Evolutionary conservation across 306 rosid genomes (phyloP).

Genomic region (Quercus aquifolioides): DNA sequence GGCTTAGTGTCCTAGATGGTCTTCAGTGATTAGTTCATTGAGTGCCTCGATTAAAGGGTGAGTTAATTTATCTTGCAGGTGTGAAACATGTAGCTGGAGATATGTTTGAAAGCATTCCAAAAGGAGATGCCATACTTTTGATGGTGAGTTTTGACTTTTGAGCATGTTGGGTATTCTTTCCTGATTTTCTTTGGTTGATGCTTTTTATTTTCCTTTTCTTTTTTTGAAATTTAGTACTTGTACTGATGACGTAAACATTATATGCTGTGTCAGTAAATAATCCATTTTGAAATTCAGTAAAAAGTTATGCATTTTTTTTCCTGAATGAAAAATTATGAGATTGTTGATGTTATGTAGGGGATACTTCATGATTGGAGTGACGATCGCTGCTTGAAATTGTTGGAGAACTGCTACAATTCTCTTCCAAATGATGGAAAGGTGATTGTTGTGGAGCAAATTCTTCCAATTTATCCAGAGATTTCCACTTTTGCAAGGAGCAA

Average conservation of each 20-base stretch:
- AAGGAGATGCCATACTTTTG: constrained; percentile 50
- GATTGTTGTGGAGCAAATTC: constrained; percentile 38
- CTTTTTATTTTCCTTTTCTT: too few relatives aligned
- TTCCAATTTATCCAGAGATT: constrained; percentile 27
- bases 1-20: too few relatives aligned
- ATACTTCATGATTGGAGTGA: constrained; percentile 43
- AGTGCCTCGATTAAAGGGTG: background rate
- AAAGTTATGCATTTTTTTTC: too few relatives aligned
- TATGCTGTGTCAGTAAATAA: too few relatives aligned
- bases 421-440: constrained; percentile 53
- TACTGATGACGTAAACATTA: too few relatives aligned
- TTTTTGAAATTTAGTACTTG: too few relatives aligned
- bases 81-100: constrained; percentile 56
- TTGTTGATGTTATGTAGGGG: constrained; percentile 22
- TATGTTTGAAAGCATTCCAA: constrained; percentile 56
- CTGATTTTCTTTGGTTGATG: too few relatives aligned
- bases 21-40: background rate
- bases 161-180: too few relatives aligned
- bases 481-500: background rate
- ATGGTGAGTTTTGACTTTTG: too few relatives aligned
- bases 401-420: constrained; percentile 48
- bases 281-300: too few relatives aligned
- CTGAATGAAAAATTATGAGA: too few relatives aligned
- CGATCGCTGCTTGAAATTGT: constrained; percentile 25
- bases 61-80: constrained; percentile 24